Percentiles rank a stretch among this genome's conserved stretches.
These are phyloP conservation scores for Phytophthora foliorum DNA, from an alignment of 352 stramenopile genomes.

Conservation along the genomic window DNA sequence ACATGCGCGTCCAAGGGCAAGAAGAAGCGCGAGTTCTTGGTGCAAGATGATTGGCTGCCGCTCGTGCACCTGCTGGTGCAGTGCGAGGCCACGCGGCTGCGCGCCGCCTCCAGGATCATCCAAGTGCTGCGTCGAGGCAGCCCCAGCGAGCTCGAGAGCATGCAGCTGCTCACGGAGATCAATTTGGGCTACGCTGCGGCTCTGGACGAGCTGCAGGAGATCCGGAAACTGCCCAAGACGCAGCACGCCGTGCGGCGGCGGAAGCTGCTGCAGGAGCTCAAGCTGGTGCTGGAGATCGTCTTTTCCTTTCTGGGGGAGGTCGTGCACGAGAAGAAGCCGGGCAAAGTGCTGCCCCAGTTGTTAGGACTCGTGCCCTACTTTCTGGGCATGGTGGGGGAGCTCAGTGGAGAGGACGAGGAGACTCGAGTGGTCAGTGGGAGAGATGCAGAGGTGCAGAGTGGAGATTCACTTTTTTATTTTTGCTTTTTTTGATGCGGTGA, in stretches of 20 bases:
- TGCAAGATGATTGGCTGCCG: constrained; percentile 68
- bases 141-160: constrained; percentile 73
- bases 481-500: not conserved
- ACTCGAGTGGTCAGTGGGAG: not conserved
- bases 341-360: constrained; percentile 66
- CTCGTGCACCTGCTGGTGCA: constrained; percentile 73
- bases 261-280: constrained; percentile 59
- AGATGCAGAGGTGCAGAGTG: constrained; percentile 6
- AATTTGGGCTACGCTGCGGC: constrained; percentile 69
- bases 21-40: constrained; percentile 42
- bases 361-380: constrained; percentile 71
- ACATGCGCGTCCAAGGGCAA: constrained; percentile 35
- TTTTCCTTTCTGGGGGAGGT: constrained; percentile 65
- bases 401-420: constrained; percentile 10
- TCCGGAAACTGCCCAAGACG: not conserved
- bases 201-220: constrained; percentile 43
- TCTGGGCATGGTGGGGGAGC: constrained; percentile 53
- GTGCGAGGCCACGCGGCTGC: constrained; percentile 58
- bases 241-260: constrained; percentile 16
- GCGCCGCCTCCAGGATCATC: constrained; percentile 65
- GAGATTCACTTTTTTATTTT: not conserved
- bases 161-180: constrained; percentile 84
- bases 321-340: constrained; percentile 34
- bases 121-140: constrained; percentile 64
- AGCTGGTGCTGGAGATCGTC: constrained; percentile 60